Base-by-base conservation (phyloP, 441 rosid genomes). In the Erodium trifolium region DNA sequence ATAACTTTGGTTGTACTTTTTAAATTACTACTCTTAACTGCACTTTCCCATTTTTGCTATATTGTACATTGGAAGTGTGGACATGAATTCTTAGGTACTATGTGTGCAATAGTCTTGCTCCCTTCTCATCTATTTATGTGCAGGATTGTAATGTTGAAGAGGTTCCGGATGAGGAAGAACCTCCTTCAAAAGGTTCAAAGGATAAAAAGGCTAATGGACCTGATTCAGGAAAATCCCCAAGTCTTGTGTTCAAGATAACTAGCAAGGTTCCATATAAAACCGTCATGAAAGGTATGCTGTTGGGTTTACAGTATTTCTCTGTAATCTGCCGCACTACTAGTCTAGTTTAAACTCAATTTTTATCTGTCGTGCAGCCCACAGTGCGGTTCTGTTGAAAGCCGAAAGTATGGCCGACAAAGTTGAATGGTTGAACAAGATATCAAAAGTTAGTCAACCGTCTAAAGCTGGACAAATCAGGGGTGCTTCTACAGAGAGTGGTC, bases 101-200 rank as follows among this genome's bases (percentile, higher is more conserved):
- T 19, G 7, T 8, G 13, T 29, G 12, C 63, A 59, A 59, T 19
- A 18, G 23, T 27, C n/a, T 2, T 59, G 13, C 9, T 11, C 29
- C 27, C 63, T 8, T 57, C 63, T 57, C 63, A 57, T 57, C 31
- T 59, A 19, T 78, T 66, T 80, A 73, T 76, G 74, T 77, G 71
- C 70, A 95, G 99, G 98, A 95, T 69, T 95, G 99, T 78, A 80
- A 77, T 67, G 81, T 95, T 65, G 98, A 92, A 79, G 99, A 92
- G 70, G 59, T 78, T 69, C 70, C 86, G 5, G 63, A 59, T 43
- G 97, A 92, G 18, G 98, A 91, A 75, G 88, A 82, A 70, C 73
- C 82, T 71, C 75, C 86, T 62, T 76, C 89, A 70, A 95, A 89
- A 81, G 87, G 91, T 78, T 88, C 88, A 6, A 90, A 92, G 88